Evolutionary conservation across 2,329 filamentous ascomycete genomes (phyloP), one percentile per base, ranked within the genome.

Genomic region (Fusarium redolens): DNA sequence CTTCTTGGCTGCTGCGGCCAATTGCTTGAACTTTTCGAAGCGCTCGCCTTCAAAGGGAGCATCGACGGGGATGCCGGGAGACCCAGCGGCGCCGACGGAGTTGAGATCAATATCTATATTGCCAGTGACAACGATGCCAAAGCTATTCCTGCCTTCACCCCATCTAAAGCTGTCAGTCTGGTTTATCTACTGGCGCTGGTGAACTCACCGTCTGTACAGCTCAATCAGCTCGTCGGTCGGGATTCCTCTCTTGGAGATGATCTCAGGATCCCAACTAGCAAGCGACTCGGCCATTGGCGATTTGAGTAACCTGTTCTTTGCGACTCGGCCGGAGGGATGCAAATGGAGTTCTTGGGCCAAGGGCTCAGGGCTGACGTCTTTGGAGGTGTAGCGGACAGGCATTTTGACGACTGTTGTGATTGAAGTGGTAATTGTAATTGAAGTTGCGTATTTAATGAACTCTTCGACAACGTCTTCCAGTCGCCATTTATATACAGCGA

Each of bases 21-120:
- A 71, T 58, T 86, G 83, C 78, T 85, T 85, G 82, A 92, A 92
- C 0, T 81, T 84, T 30, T 92, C 88, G 73, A 93, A 92, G 12
- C 91, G 85, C 67, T 87, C 83, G 35, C 89, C 90, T 14, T 83
- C 81, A 61, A 86, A 87, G 0, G 83, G 79, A 15, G 85, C 85
- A 8, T 84, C 84, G 13, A 81, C 80, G 1, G 90, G 87, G 63
- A 93, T 89, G 75, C 92, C 89, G 10, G 83, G 81, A 77, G 90
- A 89, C 10, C 88, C 89, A 13, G 84, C 72, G 6, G 82, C 83
- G 70, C 90, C 88, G 5, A 90, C 80, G 41, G 89, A 85, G 51
- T 89, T 87, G 71, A 87, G 89, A 50, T 91, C 88, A 57, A 92
- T 85, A 85, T 91, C 90, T 65, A 91, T 83, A 80, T 92, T 92